These are phyloP conservation scores for Paraphaeosphaeria sporulosa DNA, from an alignment of 2,329 filamentous ascomycete genomes.

Conservation along the genomic window DNA sequence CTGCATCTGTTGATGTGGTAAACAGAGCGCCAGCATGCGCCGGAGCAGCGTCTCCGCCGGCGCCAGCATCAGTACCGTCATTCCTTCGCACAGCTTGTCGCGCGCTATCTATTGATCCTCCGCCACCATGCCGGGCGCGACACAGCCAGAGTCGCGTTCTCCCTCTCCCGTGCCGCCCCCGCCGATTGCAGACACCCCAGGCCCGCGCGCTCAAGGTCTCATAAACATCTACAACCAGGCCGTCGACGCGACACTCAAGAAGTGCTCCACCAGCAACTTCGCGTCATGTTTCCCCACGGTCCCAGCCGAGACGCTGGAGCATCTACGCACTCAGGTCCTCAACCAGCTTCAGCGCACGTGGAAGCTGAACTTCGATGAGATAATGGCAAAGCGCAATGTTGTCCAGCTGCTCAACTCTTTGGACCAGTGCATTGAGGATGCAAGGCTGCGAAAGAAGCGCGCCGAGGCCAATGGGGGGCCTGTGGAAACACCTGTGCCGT, in stretches of 20 bases:
- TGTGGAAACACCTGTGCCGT: slow-evolving; percentile 54
- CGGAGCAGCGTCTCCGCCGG: neutral
- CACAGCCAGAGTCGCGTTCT: slow-evolving; percentile 44
- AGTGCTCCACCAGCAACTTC: slow-evolving; percentile 68
- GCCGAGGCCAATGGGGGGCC: slow-evolving; percentile 48
- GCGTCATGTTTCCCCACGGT: slow-evolving; percentile 70
- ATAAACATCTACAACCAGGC: slow-evolving; percentile 68
- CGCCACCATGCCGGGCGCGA: slow-evolving; percentile 39
- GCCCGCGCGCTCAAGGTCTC: slow-evolving; percentile 66
- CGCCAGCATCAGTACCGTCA: neutral
- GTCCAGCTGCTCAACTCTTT: slow-evolving; percentile 66
- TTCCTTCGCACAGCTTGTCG: slow-evolving; percentile 3
- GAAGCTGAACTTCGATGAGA: slow-evolving; percentile 66
- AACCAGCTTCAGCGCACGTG: slow-evolving; percentile 65
- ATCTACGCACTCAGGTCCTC: slow-evolving; percentile 66
- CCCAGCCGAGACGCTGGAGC: slow-evolving; percentile 63
- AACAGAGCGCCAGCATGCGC: neutral
- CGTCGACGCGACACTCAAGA: slow-evolving; percentile 65
- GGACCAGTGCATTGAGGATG: slow-evolving; percentile 67
- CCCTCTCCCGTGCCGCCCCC: slow-evolving; percentile 62
- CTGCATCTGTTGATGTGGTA: slow-evolving; percentile 1
- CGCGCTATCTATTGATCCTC: slow-evolving; percentile 13
- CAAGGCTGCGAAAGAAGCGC: slow-evolving; percentile 59
- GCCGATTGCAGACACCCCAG: slow-evolving; percentile 62
- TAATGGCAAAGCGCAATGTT: slow-evolving; percentile 64